Conservation (phyloP, 768 basidiomycete genomes). For the Kwoniella pini region DNA sequence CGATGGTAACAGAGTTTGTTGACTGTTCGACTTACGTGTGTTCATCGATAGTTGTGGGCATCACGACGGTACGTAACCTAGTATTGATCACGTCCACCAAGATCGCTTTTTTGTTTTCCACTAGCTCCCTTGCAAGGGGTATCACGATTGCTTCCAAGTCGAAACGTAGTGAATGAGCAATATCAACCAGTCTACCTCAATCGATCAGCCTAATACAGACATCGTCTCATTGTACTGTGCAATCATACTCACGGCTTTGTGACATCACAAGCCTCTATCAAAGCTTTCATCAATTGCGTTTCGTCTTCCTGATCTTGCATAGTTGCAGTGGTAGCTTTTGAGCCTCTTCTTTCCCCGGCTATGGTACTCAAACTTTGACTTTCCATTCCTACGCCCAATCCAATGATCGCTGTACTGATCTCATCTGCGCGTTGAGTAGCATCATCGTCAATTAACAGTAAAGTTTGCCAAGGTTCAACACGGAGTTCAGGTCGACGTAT, state of each 20-base stretch:
- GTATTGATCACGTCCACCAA: constrained; percentile 81
- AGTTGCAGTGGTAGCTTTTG: constrained; percentile 8
- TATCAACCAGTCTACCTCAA: constrained; percentile 51
- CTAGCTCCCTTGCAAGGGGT: constrained; percentile 87
- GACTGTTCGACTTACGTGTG: constrained; percentile 36
- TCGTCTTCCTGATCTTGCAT: constrained; percentile 55
- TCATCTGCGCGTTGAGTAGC: constrained; percentile 62
- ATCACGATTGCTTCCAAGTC: constrained; percentile 66
- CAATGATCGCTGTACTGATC: constrained; percentile 47
- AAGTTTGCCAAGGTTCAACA: constrained; percentile 87
- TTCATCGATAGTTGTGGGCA: constrained; percentile 59
- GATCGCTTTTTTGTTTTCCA: constrained; percentile 85
- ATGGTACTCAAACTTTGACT: background rate
- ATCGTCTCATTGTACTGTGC: too few relatives aligned
- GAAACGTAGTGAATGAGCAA: constrained; percentile 47
- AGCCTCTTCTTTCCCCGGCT: constrained; percentile 17
- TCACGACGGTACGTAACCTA: constrained; percentile 75
- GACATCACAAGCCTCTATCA: constrained; percentile 49
- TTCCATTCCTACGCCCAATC: constrained; percentile 29
- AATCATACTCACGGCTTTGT: constrained; percentile 40
- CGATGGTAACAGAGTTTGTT: background rate
- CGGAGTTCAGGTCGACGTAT: constrained; percentile 61
- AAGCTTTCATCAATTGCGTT: constrained; percentile 37
- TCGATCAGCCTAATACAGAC: too few relatives aligned
- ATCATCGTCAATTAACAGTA: constrained; percentile 69